Evolutionary conservation across 331 rosid genomes (phyloP).

Genomic region (Malus hybrid): DNA sequence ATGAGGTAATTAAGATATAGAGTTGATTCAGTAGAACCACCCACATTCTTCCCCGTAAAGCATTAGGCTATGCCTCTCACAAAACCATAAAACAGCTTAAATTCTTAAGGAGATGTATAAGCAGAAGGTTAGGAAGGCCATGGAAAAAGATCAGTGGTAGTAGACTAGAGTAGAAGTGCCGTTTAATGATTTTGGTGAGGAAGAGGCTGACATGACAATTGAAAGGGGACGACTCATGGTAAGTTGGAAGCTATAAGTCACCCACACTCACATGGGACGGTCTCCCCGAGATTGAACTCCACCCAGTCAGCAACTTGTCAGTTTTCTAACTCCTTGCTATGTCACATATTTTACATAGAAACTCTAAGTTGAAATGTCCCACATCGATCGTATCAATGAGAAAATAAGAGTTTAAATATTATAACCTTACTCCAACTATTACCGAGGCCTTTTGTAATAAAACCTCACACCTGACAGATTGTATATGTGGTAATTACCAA

Average conservation of each 20-base stretch:
- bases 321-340: not conserved
- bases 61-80: too few species aligned
- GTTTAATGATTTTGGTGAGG: not conserved
- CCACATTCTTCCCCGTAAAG: too few species aligned
- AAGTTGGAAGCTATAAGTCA: constrained; percentile 24
- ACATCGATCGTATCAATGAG: too few species aligned
- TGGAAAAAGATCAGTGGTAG: not conserved
- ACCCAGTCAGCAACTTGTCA: not conserved
- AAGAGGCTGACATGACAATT: not conserved
- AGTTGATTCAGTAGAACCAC: too few species aligned
- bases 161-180: not conserved
- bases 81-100: too few species aligned
- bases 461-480: too few species aligned
- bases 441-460: too few species aligned
- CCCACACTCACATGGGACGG: constrained; percentile 47
- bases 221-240: constrained; percentile 28
- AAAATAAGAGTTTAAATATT: too few species aligned
- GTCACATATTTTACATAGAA: not conserved
- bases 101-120: too few species aligned
- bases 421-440: too few species aligned
- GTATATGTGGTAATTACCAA: too few species aligned
- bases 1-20: too few species aligned
- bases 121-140: not conserved
- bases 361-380: not conserved
- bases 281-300: constrained; percentile 10